Conservation (phyloP, 1,284 basidiomycete species). For the Coniferiporia weirii region DNA sequence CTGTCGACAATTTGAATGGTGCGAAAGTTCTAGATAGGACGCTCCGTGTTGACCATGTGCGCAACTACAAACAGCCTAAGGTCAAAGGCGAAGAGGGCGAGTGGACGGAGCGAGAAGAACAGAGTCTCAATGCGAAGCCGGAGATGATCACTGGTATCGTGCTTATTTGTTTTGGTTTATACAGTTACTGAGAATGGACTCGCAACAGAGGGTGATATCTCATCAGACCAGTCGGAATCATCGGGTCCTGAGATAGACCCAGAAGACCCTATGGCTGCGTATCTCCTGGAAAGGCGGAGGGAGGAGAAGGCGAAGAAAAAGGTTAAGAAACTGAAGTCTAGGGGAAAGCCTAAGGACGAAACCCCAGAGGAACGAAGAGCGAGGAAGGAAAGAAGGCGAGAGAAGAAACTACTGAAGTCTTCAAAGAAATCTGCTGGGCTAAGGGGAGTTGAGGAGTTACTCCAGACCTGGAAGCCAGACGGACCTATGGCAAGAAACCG, state of each 20-base stretch:
- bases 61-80: slow-evolving; percentile 87
- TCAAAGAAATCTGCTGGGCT: slow-evolving; percentile 37
- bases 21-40: slow-evolving; percentile 83
- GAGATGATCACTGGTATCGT: slow-evolving; percentile 59
- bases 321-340: slow-evolving; percentile 50
- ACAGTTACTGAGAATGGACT: not conserved
- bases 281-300: slow-evolving; percentile 64
- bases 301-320: slow-evolving; percentile 63
- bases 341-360: slow-evolving; percentile 62
- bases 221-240: slow-evolving; percentile 59
- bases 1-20: slow-evolving; percentile 98
- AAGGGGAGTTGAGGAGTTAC: slow-evolving; percentile 45
- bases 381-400: slow-evolving; percentile 62
- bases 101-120: slow-evolving; percentile 80
- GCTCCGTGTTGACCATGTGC: slow-evolving; percentile 91
- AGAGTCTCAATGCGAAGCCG: slow-evolving; percentile 82
- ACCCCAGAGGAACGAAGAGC: slow-evolving; percentile 71
- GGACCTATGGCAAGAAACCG: slow-evolving; percentile 1
- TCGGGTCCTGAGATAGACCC: slow-evolving; percentile 77
- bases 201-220: slow-evolving; percentile 42
- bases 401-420: slow-evolving; percentile 47
- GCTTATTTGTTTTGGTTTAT: slow-evolving; percentile 8
- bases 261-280: slow-evolving; percentile 97
- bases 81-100: slow-evolving; percentile 82
- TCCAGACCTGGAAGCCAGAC: slow-evolving; percentile 27